Percentiles rank a stretch among this genome's conserved stretches.
phyloP scores from a whole-genome alignment of 805 yeast genomes.

The Cyberlindnera veronae region DNA sequence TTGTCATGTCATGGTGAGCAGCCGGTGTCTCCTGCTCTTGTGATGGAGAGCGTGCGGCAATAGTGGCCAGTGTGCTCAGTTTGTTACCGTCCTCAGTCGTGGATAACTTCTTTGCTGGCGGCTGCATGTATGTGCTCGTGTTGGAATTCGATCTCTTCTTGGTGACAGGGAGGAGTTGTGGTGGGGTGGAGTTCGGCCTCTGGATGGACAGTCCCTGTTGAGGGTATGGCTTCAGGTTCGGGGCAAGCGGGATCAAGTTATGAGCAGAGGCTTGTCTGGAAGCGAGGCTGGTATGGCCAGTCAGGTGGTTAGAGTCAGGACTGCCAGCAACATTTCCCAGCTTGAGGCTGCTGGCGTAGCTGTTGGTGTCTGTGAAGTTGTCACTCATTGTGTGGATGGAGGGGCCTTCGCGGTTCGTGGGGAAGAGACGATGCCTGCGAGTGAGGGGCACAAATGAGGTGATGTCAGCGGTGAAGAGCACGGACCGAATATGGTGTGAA shows the following conservation, averaged over 20 bases:
- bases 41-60: conserved; percentile 15
- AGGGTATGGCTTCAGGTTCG: conserved; percentile 6
- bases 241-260: too few species aligned
- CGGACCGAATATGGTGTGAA: neutral
- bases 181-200: conserved; percentile 13
- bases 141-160: conserved; percentile 15
- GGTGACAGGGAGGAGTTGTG: conserved; percentile 12
- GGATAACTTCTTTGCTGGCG: conserved; percentile 6
- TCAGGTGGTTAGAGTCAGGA: too few species aligned
- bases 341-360: conserved; percentile 24
- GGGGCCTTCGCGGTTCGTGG: too few species aligned
- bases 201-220: conserved; percentile 12
- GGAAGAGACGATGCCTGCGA: too few species aligned
- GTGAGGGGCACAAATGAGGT: too few species aligned
- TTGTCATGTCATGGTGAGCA: neutral
- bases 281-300: too few species aligned
- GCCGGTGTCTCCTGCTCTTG: conserved; percentile 6
- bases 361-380: conserved; percentile 29
- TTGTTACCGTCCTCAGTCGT: conserved; percentile 14
- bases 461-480: too few species aligned
- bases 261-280: conserved; percentile 4
- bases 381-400: conserved; percentile 23
- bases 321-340: conserved; percentile 9
- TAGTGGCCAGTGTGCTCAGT: conserved; percentile 15
- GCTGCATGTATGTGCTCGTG: neutral